Evolutionary conservation across 352 stramenopile genomes (phyloP), one percentile per base, ranked within the genome.

Genomic region (Globisporangium uncinulatum): DNA sequence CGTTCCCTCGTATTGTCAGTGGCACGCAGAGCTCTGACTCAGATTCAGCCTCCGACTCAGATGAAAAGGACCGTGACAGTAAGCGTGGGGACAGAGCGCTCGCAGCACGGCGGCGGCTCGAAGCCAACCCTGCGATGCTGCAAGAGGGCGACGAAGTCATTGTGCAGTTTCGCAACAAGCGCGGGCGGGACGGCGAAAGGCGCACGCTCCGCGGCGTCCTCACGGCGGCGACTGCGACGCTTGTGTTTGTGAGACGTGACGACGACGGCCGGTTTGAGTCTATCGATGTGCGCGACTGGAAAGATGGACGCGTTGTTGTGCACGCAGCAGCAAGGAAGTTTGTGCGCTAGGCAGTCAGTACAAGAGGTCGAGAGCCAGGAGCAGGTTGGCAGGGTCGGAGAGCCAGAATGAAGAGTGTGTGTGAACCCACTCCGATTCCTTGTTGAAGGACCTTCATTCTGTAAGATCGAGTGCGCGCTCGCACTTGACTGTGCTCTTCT

Each of bases 141-240:
- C 70, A 79, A 42, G 79, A 87, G 57, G 79, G 79, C n/a, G 74
- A 87, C 24, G 51, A 76, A 19, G 61, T 89, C 3, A 62, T 73
- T 5, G 74, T 89, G 41, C 79, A 71, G 34, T 42, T 45, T 24
- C 11, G 20, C 37, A 46, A 13, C 17, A 11, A 29, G 36, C 36
- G 20, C 41, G 46, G 20, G 6, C 41, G 47, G 9, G 59, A 66
- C 36, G 64, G 51, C 49, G 32, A 58, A 65, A 41, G 71, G 29
- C 58, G 65, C 19, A 39, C 76, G 0, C 48, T 74, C 29, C 68
- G 67, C 4, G 78, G 78, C 32, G 72, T 82, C 20, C 70, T 88
- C 55, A 83, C 78, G 19, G 70, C 78, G 0, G 62, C 67, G 20
- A 88, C 75, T 2, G 50, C 57, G 19, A 76, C 59, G 14, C 57